Evolutionary conservation across 352 stramenopile species (phyloP).

Genomic region (Phytophthora tubulina): DNA sequence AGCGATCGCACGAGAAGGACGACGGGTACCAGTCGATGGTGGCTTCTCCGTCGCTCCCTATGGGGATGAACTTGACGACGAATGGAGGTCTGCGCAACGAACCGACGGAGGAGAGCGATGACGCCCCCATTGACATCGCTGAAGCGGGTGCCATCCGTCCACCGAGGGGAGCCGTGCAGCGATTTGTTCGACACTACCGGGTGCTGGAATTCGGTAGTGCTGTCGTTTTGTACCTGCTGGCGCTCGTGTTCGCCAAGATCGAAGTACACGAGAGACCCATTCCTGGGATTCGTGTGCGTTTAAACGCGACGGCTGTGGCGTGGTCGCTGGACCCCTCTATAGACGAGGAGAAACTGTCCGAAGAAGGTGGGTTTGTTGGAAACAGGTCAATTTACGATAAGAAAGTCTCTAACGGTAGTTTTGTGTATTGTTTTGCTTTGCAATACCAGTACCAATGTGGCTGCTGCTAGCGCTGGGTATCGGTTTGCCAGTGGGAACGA

Average conservation of each 20-base stretch:
- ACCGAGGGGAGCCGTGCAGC: conserved; percentile 10
- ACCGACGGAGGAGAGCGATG: conserved; percentile 23
- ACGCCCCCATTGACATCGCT: conserved; percentile 17
- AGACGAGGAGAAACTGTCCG: conserved; percentile 54
- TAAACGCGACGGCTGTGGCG: conserved; percentile 49
- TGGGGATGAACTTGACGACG: conserved; percentile 12
- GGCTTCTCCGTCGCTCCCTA: conserved; percentile 12
- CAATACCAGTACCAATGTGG: conserved; percentile 58
- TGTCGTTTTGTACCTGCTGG: conserved; percentile 55
- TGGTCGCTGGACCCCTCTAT: conserved; percentile 64
- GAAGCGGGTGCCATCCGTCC: conserved; percentile 18
- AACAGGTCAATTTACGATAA: background rate
- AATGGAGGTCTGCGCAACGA: conserved; percentile 11
- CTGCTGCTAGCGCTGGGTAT: conserved; percentile 47
- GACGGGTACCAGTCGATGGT: conserved; percentile 28
- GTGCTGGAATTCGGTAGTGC: conserved; percentile 66
- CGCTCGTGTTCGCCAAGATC: conserved; percentile 62
- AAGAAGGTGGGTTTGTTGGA: conserved; percentile 41
- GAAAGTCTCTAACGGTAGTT: too few species aligned
- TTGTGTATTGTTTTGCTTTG: background rate
- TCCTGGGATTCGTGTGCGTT: conserved; percentile 54
- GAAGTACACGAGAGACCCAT: conserved; percentile 69
- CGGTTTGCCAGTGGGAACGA: conserved; percentile 52
- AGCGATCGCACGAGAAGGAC: conserved; percentile 26
- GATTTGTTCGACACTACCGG: conserved; percentile 50